These are phyloP conservation scores for Wickerhamiella slavikovae DNA, from an alignment of 805 yeast species.

Conservation along the genomic window DNA sequence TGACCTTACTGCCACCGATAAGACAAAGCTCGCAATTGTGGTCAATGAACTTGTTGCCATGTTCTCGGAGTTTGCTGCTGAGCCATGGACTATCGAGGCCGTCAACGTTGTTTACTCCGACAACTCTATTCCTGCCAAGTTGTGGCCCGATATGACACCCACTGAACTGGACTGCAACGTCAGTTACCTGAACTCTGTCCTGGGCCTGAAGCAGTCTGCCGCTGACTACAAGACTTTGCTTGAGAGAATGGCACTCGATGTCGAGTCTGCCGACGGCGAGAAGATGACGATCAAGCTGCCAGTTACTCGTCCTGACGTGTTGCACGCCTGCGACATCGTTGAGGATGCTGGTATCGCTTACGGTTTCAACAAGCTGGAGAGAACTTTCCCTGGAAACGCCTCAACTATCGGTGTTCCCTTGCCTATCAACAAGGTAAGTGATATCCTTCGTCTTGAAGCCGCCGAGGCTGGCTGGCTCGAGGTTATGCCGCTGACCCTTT, in stretches of 20 bases:
- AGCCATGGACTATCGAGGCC: conserved; percentile 77
- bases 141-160: conserved; percentile 51
- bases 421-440: conserved; percentile 78
- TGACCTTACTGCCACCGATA: conserved; percentile 90
- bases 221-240: conserved; percentile 49
- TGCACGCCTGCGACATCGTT: conserved; percentile 96
- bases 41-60: conserved; percentile 83
- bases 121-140: conserved; percentile 57
- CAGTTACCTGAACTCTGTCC: conserved; percentile 72
- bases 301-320: conserved; percentile 83
- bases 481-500: conserved; percentile 83
- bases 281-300: conserved; percentile 56
- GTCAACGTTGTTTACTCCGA: conserved; percentile 54
- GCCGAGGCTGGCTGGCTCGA: conserved; percentile 94
- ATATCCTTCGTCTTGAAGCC: conserved; percentile 73
- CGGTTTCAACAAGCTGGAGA: conserved; percentile 76
- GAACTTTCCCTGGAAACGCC: conserved; percentile 61
- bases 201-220: conserved; percentile 59
- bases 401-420: conserved; percentile 66
- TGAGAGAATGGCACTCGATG: conserved; percentile 61
- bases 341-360: conserved; percentile 95
- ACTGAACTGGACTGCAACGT: conserved; percentile 57
- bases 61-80: conserved; percentile 75
- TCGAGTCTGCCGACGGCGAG: conserved; percentile 29
- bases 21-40: conserved; percentile 83